Conservation (phyloP, 169 alveolate genomes). For the Plasmodium inui region DNA sequence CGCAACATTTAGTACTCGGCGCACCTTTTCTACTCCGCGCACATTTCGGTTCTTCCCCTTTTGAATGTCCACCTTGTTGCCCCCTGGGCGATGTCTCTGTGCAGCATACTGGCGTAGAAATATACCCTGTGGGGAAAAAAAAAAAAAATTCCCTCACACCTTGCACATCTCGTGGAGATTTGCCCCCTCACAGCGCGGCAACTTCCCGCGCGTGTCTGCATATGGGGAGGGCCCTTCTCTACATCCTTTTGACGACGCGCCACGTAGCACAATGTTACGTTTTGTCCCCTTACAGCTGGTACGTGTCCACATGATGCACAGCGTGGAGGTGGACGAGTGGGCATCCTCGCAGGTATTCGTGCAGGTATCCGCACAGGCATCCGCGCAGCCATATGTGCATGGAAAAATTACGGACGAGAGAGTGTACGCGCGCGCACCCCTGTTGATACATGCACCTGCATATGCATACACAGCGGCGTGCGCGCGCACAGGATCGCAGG, state of each 20-base stretch:
- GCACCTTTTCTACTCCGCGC: background rate
- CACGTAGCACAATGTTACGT: background rate
- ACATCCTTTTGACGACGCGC: background rate
- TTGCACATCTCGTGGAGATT: background rate
- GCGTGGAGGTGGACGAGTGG: background rate
- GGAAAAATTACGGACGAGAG: background rate
- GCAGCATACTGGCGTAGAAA: background rate
- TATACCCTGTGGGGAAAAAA: background rate
- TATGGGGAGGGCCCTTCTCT: background rate
- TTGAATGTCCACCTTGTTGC: background rate
- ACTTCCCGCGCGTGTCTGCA: background rate
- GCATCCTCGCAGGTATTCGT: background rate
- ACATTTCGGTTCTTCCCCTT: background rate
- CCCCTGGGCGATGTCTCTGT: background rate
- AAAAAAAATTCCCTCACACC: background rate
- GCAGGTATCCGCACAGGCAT: too few species aligned
- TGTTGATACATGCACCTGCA: background rate
- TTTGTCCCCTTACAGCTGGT: background rate
- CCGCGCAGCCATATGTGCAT: too few species aligned
- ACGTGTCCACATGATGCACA: slow-evolving; percentile 6
- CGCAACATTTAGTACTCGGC: too few species aligned
- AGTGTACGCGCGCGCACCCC: background rate
- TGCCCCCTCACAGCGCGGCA: background rate
- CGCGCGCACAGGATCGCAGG: slow-evolving; percentile 26
- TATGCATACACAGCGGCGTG: background rate